Evolutionary conservation across 345 rosid genomes (phyloP).

Genomic region (Acer campestre): DNA sequence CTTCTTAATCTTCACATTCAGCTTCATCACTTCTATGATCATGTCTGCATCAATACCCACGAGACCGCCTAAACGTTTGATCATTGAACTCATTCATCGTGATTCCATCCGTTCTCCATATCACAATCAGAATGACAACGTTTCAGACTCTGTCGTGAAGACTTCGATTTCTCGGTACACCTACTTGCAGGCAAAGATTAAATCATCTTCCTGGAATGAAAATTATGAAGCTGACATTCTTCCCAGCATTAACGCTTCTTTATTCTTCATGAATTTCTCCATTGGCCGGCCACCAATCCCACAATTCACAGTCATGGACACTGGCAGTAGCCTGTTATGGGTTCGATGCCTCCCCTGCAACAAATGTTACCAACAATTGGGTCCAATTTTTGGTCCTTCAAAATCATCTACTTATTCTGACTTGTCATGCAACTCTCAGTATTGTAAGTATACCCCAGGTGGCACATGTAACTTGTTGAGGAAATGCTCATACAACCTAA

Average conservation of each 20-base stretch:
- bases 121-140: constrained; percentile 26
- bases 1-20: neutral
- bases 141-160: constrained; percentile 23
- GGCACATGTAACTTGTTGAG: constrained; percentile 24
- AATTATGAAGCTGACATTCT: constrained; percentile 37
- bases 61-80: constrained; percentile 10
- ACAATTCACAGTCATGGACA: constrained; percentile 54
- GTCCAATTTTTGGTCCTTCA: constrained; percentile 44
- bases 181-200: constrained; percentile 28
- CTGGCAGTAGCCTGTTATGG: constrained; percentile 70
- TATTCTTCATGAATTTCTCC: constrained; percentile 49
- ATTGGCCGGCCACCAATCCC: constrained; percentile 63
- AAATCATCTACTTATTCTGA: constrained; percentile 44
- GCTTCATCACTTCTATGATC: neutral
- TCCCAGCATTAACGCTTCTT: constrained; percentile 16
- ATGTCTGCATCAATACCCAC: neutral
- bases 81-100: constrained; percentile 32
- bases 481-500: constrained; percentile 40
- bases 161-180: constrained; percentile 33
- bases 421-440: constrained; percentile 34
- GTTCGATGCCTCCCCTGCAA: constrained; percentile 53
- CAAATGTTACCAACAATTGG: constrained; percentile 26
- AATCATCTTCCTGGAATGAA: constrained; percentile 9
- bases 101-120: constrained; percentile 35
- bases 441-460: constrained; percentile 27